Evolutionary conservation across 352 stramenopile species (phyloP), one percentile per base, ranked within the genome.

Genomic region (Phytophthora sojae): DNA sequence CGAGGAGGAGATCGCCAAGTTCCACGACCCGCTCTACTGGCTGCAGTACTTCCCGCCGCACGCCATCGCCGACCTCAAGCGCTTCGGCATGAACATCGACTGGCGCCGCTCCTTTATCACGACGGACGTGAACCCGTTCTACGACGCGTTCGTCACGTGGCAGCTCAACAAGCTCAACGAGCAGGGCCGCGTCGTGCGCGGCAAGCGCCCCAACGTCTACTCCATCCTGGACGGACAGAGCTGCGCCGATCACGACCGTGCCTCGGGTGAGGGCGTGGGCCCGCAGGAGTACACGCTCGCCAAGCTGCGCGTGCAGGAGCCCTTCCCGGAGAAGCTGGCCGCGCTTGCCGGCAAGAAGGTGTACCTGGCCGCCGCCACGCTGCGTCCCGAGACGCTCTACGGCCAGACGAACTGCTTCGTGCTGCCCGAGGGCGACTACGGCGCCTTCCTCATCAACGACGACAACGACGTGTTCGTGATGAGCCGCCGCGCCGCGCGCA

Each of bases 321-420:
- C 80, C 56, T 86, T 93, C 73, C 85, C 90, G 23, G 82, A 88
- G 49, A 94, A 94, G 63, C 71, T 98, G 11, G 71, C 82, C 35
- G 39, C 85, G 6, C 82, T 99, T 23, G 70, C 77, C 1, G 90
- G 88, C 64, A 93, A 98, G 73, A 95, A 96, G 53, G 95, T 99
- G 12, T 99, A 96, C 80, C 77, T 99, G 47, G 98, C 98, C 4
- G 97, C 98, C 1, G 98, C 98, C 5, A 99, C 98, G 35, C 89
- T 99, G 35, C 95, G 98, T 64, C 97, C 98, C 0, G 98, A 99
- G 85, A 99, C 98, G 51, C 99, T 99, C 95, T 99, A 99, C 78
- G 98, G 98, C 55, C 98, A 99, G 89, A 99, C 98, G 12, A 99
- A 99, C 89, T 99, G 98, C 90, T 99, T 99, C 73, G 97, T 99